phyloP scores from a whole-genome alignment of 1,139 yeast genomes.

The Taphrina betulina region DNA sequence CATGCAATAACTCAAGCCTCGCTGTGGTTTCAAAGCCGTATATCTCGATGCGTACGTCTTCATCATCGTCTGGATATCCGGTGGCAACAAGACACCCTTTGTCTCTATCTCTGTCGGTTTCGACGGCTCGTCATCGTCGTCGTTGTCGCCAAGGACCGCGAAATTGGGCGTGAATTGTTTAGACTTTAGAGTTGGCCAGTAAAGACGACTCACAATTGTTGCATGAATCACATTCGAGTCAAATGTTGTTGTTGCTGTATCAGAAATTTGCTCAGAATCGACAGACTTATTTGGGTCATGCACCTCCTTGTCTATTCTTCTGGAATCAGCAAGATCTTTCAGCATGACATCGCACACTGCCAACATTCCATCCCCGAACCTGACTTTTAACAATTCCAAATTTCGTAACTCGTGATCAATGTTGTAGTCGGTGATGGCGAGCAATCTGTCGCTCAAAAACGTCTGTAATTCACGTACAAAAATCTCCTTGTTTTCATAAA shows the following conservation, averaged over 20 bases:
- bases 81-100: conserved; percentile 54
- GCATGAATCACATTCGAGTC: conserved; percentile 20
- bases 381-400: conserved; percentile 56
- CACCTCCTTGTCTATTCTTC: conserved; percentile 41
- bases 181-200: conserved; percentile 20
- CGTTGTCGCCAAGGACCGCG: background rate
- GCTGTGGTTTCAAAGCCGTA: conserved; percentile 53
- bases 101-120: conserved; percentile 56
- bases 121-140: conserved; percentile 43
- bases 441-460: conserved; percentile 62
- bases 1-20: conserved; percentile 60
- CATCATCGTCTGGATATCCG: conserved; percentile 45
- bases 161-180: background rate
- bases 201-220: conserved; percentile 24
- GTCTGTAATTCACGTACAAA: conserved; percentile 70
- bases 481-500: conserved; percentile 74
- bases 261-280: background rate
- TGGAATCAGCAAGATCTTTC: conserved; percentile 55
- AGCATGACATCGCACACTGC: conserved; percentile 81
- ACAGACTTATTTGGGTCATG: conserved; percentile 33
- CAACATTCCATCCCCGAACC: conserved; percentile 68
- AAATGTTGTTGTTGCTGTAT: conserved; percentile 10
- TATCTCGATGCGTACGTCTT: conserved; percentile 51
- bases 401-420: conserved; percentile 46
- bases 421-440: conserved; percentile 52